Base-by-base conservation (phyloP, 2,329 filamentous ascomycete genomes). In the Fusarium sp. region DNA sequence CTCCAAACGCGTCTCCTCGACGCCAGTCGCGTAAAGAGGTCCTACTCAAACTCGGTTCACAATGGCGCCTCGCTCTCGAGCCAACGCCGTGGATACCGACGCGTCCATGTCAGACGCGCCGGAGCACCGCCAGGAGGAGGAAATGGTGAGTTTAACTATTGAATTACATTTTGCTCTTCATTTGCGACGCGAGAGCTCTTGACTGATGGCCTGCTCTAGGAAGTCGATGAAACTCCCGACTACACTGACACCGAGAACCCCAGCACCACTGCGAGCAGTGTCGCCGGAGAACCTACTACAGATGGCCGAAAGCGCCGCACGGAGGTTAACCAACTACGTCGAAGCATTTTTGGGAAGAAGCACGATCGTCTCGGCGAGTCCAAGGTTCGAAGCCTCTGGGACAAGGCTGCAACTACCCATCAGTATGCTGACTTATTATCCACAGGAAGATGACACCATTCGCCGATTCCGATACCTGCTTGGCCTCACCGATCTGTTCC, bases 401-500 rank as follows among this genome's bases (percentile, higher is more conserved):
- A 31, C n/a, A 13, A 54, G 49, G 42, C 23, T 65, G 53, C 71
- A 29, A 67, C 38, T 36, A 8, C 8, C 27, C 23, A 23, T 16
- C 23, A 27, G 56, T 9, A 33, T 56, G 49, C 58, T 67, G 25
- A 69, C 60, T 16, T 40, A 14, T 31, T 40, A 9, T 23, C 55
- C 66, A 38, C 60, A 95, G 92, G 95, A 97, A 83, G 93, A 97
- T 84, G 95, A 98, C 77, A 96, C 93, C 0, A 93, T 98, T 76
- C 89, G 95, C 73, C 87, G 96, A 78, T 99, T 99, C 79, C 90
- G 93, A 69, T 99, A 99, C 79, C 87, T 99, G 1, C 87, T 99
- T 13, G 96, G 96, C 25, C 85, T 99, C 57, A 99, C 96, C 14
- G 96, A 99, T 76, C 85, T 99, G 18, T 99, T 99, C 83, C 93